A percentile compares a stretch with the other conserved stretches of the same genome.
Evolutionary conservation across 2,329 filamentous ascomycete species (phyloP).

Genomic region (Echinosphaeria canescens): DNA sequence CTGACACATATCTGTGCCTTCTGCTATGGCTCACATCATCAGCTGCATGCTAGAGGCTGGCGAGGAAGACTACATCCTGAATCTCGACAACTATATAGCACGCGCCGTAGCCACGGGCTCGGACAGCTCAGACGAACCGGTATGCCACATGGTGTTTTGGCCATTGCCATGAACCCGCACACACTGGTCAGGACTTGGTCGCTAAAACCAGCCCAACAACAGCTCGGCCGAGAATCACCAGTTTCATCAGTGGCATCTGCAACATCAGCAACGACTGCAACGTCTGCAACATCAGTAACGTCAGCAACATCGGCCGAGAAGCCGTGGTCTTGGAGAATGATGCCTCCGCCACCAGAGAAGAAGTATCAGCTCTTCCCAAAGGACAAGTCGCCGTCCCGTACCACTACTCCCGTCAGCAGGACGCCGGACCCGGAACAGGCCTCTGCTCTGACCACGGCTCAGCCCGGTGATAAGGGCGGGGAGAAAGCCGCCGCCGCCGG

Average conservation of each 20-base stretch:
- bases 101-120: conserved; percentile 24
- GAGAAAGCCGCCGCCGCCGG: conserved; percentile 17
- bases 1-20: conserved; percentile 8
- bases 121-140: conserved; percentile 19
- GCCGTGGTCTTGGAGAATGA: conserved; percentile 34
- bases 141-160: too few relatives aligned
- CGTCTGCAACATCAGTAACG: too few relatives aligned
- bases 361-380: conserved; percentile 41
- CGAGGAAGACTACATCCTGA: conserved; percentile 14
- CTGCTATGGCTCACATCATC: conserved; percentile 37
- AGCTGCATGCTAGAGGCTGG: conserved; percentile 30
- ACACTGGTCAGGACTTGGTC: too few relatives aligned
- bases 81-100: conserved; percentile 24
- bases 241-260: too few relatives aligned
- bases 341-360: conserved; percentile 29
- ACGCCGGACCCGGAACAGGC: conserved; percentile 27
- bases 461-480: conserved; percentile 14
- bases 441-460: conserved; percentile 18
- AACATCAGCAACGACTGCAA: too few relatives aligned
- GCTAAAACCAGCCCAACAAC: too few relatives aligned
- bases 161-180: too few relatives aligned
- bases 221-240: conserved; percentile 9
- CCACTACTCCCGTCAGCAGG: too few relatives aligned
- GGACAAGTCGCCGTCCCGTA: too few relatives aligned
- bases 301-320: conserved; percentile 15